Percentiles rank a stretch among this genome's conserved stretches.
Conservation (phyloP, 139 green algal genomes). For the Chlorella sp. region DNA sequence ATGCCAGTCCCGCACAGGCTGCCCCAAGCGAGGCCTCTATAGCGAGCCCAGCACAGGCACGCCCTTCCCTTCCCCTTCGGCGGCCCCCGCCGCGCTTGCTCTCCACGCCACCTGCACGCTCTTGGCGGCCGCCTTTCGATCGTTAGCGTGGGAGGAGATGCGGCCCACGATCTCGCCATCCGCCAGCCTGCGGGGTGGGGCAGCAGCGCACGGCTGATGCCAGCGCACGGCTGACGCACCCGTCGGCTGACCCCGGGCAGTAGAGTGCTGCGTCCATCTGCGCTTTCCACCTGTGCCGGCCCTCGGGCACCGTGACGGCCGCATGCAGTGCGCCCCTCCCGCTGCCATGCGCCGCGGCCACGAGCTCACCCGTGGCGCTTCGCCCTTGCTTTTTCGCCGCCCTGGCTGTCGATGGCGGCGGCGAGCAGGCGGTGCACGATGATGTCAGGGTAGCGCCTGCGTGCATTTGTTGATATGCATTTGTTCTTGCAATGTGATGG, state of each 20-base stretch:
- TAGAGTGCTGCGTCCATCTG: no score
- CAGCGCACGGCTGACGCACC: slow-evolving; percentile 17
- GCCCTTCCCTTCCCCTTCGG: no score
- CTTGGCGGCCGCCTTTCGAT: slow-evolving; percentile 70
- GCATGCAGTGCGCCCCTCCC: no score
- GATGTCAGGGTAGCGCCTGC: slow-evolving; percentile 86
- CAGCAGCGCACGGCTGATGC: background rate
- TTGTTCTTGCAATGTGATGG: no score
- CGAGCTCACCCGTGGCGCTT: background rate
- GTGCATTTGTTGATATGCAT: no score
- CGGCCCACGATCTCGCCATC: slow-evolving; percentile 27
- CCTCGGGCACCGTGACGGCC: no score
- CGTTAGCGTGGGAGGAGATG: slow-evolving; percentile 82
- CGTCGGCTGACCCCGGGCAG: background rate
- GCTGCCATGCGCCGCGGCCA: background rate
- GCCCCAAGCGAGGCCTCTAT: no score
- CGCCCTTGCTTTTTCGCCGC: slow-evolving; percentile 6
- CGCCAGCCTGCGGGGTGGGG: slow-evolving; percentile 17
- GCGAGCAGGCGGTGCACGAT: slow-evolving; percentile 87
- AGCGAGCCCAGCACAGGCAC: no score
- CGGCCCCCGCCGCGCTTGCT: no score
- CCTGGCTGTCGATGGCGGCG: slow-evolving; percentile 57
- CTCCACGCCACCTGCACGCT: slow-evolving; percentile 42
- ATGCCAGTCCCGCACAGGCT: no score
- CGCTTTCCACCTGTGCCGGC: no score